These are phyloP conservation scores for Stagonosporopsis tanaceti DNA, from an alignment of 2,329 filamentous ascomycete genomes.

Conservation along the genomic window DNA sequence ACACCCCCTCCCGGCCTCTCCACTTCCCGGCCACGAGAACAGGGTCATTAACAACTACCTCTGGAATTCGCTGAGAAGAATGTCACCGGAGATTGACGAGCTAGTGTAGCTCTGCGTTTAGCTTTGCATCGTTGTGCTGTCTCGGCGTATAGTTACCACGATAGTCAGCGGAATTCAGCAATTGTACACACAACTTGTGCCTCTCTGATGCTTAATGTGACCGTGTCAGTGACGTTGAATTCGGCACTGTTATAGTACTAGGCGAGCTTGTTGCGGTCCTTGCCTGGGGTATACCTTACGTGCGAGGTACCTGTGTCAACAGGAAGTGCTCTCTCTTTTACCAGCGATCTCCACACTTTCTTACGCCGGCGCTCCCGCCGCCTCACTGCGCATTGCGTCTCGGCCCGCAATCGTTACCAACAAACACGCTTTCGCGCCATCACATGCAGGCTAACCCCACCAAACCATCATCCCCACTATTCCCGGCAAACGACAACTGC, in stretches of 20 bases:
- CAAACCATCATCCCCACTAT: slow-evolving; percentile 2
- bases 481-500: slow-evolving; percentile 12
- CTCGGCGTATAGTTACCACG: not conserved
- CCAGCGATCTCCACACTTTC: not conserved
- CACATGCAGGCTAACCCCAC: slow-evolving; percentile 28
- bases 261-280: no score
- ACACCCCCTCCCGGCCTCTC: not conserved
- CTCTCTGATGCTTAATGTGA: not conserved
- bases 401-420: slow-evolving; percentile 8
- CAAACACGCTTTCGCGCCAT: slow-evolving; percentile 36
- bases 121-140: not conserved
- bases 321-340: no score
- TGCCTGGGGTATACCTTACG: no score
- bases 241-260: not conserved
- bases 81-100: not conserved
- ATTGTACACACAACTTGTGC: not conserved
- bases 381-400: slow-evolving; percentile 7
- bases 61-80: not conserved
- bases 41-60: not conserved
- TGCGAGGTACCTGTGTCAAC: not conserved
- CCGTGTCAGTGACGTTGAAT: not conserved
- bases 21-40: not conserved
- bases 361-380: not conserved
- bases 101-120: not conserved
- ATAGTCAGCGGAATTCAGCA: not conserved